These are phyloP conservation scores for Triangularia setosa DNA, from an alignment of 2,329 filamentous ascomycete genomes.

Conservation along the genomic window DNA sequence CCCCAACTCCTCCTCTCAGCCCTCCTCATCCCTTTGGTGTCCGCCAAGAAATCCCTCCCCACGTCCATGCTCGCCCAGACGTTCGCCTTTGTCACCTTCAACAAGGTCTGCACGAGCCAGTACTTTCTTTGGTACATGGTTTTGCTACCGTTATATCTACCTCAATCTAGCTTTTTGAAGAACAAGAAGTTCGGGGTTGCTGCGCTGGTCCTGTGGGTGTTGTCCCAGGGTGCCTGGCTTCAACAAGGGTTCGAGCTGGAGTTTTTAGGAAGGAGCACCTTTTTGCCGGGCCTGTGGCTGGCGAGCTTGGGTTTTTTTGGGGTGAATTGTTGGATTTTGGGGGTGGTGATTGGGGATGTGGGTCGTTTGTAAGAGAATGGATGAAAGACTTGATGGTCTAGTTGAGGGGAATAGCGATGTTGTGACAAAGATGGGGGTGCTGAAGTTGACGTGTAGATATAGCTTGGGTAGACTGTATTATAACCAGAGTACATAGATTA, in stretches of 20 bases:
- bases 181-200: slow-evolving; percentile 57
- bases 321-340: slow-evolving; percentile 83
- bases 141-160: slow-evolving; percentile 87
- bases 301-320: slow-evolving; percentile 75
- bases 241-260: slow-evolving; percentile 73
- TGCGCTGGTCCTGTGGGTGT: slow-evolving; percentile 69
- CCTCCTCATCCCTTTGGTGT: slow-evolving; percentile 61
- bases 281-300: slow-evolving; percentile 77
- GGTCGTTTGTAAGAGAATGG: not conserved
- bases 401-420: not conserved
- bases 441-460: not conserved
- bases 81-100: slow-evolving; percentile 94
- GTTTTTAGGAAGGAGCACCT: slow-evolving; percentile 77
- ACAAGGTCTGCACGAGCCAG: slow-evolving; percentile 99
- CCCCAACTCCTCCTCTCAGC: slow-evolving; percentile 82
- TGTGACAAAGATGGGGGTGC: not conserved
- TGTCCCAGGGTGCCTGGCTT: slow-evolving; percentile 70
- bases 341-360: slow-evolving; percentile 70
- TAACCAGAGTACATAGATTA: too few species aligned
- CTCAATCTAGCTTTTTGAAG: slow-evolving; percentile 67
- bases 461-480: too few species aligned
- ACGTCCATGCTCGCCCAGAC: slow-evolving; percentile 90
- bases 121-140: slow-evolving; percentile 99
- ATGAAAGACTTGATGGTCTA: too few species aligned
- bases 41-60: slow-evolving; percentile 78